These are phyloP conservation scores for Helianthus tuberosus DNA, from an alignment of 129 eudicot species.

Conservation along the genomic window DNA sequence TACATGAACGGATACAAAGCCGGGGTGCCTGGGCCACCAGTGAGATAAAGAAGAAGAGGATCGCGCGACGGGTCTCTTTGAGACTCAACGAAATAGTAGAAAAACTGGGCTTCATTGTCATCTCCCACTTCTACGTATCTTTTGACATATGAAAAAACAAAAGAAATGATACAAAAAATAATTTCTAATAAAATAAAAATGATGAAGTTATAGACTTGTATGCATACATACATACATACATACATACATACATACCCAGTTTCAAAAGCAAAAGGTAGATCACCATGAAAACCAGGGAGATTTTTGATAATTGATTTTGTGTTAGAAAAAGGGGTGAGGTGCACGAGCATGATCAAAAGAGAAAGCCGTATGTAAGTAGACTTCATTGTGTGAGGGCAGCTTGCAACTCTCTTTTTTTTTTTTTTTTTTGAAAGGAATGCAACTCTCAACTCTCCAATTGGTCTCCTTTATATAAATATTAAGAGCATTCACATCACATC, in stretches of 20 bases:
- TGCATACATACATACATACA: too few relatives aligned
- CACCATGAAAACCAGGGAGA: conserved; percentile 23
- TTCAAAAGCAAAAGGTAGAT: conserved; percentile 22
- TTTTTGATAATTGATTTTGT: conserved; percentile 5
- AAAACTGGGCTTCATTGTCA: conserved; percentile 30
- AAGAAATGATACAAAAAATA: neutral
- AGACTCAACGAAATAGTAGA: conserved; percentile 50
- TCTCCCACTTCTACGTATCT: conserved; percentile 40
- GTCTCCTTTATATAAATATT: too few relatives aligned
- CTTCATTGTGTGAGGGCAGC: too few relatives aligned
- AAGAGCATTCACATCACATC: too few relatives aligned
- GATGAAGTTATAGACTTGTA: too few relatives aligned
- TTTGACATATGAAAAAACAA: neutral
- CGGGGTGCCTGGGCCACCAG: conserved; percentile 59
- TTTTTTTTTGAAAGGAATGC: too few relatives aligned
- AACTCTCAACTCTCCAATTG: too few relatives aligned
- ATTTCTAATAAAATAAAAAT: too few relatives aligned
- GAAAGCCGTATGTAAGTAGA: too few relatives aligned
- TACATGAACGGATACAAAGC: conserved; percentile 35
- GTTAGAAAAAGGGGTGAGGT: neutral
- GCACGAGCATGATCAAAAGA: too few relatives aligned
- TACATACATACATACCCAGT: conserved; percentile 12
- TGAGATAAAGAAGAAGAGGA: conserved; percentile 49
- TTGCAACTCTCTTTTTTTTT: too few relatives aligned
- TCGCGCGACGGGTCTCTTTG: conserved; percentile 35